These are phyloP conservation scores for Naganishia kalamii DNA, from an alignment of 768 basidiomycete species.

Conservation along the genomic window DNA sequence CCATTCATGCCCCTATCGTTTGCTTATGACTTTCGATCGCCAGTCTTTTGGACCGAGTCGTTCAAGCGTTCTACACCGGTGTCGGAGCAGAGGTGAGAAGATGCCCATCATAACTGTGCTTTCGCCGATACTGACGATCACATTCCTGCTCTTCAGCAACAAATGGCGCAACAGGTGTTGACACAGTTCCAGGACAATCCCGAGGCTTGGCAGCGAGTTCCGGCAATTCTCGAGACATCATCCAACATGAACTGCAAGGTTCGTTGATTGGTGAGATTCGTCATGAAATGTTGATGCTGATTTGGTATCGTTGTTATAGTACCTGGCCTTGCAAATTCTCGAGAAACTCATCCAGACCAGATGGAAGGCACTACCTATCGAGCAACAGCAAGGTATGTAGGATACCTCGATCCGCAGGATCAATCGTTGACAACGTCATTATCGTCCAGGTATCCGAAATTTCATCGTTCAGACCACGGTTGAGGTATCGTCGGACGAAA, in stretches of 20 bases:
- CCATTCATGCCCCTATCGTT: not conserved
- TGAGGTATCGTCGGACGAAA: slow-evolving; percentile 86
- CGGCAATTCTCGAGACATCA: slow-evolving; percentile 80
- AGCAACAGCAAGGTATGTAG: slow-evolving; percentile 73
- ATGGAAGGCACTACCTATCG: slow-evolving; percentile 93
- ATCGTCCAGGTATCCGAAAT: slow-evolving; percentile 73
- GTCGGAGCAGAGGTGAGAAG: slow-evolving; percentile 68
- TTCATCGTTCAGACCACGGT: slow-evolving; percentile 91
- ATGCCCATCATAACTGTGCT: not conserved
- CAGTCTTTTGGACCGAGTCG: slow-evolving; percentile 79
- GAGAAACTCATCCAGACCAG: slow-evolving; percentile 89
- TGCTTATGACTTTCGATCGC: not conserved
- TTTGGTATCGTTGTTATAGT: slow-evolving; percentile 53
- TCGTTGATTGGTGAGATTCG: slow-evolving; percentile 18
- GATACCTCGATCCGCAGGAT: slow-evolving; percentile 15
- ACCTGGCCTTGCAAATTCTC: slow-evolving; percentile 91
- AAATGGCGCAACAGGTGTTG: slow-evolving; percentile 83
- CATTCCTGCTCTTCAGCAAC: slow-evolving; percentile 59
- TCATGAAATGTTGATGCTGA: not conserved
- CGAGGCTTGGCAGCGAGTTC: slow-evolving; percentile 95
- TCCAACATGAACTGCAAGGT: slow-evolving; percentile 71
- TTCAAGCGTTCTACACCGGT: slow-evolving; percentile 83
- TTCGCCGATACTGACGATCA: not conserved
- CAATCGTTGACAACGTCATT: slow-evolving; percentile 31
- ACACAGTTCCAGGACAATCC: slow-evolving; percentile 94